Evolutionary conservation across 352 stramenopile genomes (phyloP).

Genomic region (Phytopythium sindhum): DNA sequence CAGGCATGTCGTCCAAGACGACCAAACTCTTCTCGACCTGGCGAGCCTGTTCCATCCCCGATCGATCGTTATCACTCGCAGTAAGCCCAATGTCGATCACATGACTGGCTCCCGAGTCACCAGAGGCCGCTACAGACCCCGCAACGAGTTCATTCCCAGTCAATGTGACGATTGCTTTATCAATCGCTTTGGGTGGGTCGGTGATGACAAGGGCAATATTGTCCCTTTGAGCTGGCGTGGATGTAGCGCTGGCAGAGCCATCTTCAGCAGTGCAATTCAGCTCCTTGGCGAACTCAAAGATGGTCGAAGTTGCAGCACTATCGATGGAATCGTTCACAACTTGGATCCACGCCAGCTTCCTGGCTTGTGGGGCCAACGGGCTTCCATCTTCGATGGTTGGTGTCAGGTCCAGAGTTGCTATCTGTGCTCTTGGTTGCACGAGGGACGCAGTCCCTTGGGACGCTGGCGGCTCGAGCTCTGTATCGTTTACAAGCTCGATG

Average conservation of each 20-base stretch:
- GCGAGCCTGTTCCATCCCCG: conserved; percentile 28
- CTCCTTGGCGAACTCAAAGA: conserved; percentile 42
- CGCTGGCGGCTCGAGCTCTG: conserved; percentile 14
- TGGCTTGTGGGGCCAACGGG: not conserved
- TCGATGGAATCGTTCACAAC: conserved; percentile 12
- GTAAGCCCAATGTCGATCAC: conserved; percentile 19
- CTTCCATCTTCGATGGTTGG: not conserved
- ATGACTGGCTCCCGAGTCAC: not conserved
- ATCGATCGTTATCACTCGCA: not conserved
- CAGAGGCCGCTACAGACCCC: not conserved
- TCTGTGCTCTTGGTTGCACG: not conserved
- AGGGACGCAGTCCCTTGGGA: not conserved
- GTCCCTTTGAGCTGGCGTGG: not conserved
- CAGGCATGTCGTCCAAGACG: conserved; percentile 31
- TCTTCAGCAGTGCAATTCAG: not conserved
- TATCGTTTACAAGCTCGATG: conserved; percentile 28
- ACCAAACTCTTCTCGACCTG: conserved; percentile 48
- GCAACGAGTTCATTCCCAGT: not conserved
- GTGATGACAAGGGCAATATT: not conserved
- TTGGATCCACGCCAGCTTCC: conserved; percentile 48
- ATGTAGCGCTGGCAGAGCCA: not conserved
- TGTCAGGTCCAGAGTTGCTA: not conserved
- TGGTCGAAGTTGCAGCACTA: conserved; percentile 27
- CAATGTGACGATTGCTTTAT: not conserved
- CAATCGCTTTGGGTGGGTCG: not conserved